Evolutionary conservation across 768 basidiomycete species (phyloP).

Genomic region (Serendipita vermifera): DNA sequence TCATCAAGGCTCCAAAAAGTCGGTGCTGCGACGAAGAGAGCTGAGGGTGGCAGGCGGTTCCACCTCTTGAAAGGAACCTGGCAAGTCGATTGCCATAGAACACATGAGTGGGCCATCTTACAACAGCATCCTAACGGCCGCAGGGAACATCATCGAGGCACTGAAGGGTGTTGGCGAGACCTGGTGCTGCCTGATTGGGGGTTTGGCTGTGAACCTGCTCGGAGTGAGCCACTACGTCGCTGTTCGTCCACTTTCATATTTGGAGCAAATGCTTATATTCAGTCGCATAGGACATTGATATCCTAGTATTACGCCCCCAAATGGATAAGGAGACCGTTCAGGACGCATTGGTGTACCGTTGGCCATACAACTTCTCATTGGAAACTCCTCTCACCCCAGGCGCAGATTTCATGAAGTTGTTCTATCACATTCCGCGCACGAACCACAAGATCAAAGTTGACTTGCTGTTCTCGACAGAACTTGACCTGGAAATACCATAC

Average conservation of each 20-base stretch:
- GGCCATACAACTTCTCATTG: neutral
- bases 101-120: too few species aligned
- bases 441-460: neutral
- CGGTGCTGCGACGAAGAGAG: too few species aligned
- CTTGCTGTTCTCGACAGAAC: neutral
- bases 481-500: neutral
- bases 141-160: neutral
- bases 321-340: neutral
- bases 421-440: neutral
- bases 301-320: neutral
- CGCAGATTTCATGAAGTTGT: neutral
- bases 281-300: neutral
- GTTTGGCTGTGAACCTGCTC: neutral
- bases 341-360: neutral
- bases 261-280: neutral
- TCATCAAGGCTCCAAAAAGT: too few species aligned
- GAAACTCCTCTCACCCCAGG: neutral
- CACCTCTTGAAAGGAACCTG: too few species aligned
- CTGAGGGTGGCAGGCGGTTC: too few species aligned
- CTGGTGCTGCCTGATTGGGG: neutral
- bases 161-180: neutral
- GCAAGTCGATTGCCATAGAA: too few species aligned
- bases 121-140: too few species aligned
- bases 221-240: neutral
- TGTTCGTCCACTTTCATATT: neutral